Base-by-base conservation (phyloP, 2,329 filamentous ascomycete genomes). In the Verticillium nonalfalfae region DNA sequence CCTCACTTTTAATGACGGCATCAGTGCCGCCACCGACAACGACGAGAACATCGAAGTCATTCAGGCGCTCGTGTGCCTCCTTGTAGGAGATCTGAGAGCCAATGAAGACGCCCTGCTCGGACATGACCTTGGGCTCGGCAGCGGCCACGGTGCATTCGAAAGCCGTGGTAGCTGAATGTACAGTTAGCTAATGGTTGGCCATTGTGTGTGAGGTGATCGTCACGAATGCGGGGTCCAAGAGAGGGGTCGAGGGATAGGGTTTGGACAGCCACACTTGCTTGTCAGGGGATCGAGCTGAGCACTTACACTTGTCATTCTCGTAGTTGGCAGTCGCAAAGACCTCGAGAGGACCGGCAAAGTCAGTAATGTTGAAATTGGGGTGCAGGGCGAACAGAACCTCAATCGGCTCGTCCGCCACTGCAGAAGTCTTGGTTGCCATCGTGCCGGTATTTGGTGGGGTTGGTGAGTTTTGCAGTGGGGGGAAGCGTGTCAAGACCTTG, bases 11-110 rank as follows among this genome's bases (percentile, higher is more conserved):
- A 71, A 93, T 76, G 65, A 92, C 75, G 40, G 79, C 76, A 34
- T 88, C 83, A 62, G 79, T 78, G 71, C 85, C 83, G 71, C 91
- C 91, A 70, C 91, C 91, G 34, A 92, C 82, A 66, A 96, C 79
- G 73, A 95, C 82, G 68, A 96, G 82, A 65, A 95, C 82, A 73
- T 96, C 91, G 73, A 90, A 93, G 66, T 93, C 89, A 66, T 87
- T 79, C 57, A 93, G 84, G 67, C 81, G 81, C 63, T 91, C 85
- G 75, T 91, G 83, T 64, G 64, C 91, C 71, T 94, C 90, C 71
- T 90, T 89, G 81, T 85, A 92, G 72, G 86, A 82, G 74, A 93
- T 87, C 75, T 95, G 88, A 64, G 90, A 86, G 69, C 85, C 85
- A 74, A 95, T 79, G 68, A 86, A 81, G 71, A 89, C 83, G 67